A percentile compares a stretch with the other conserved stretches of the same genome.
phyloP scores from a whole-genome alignment of 768 basidiomycete genomes.

The Amanita exitialis region DNA sequence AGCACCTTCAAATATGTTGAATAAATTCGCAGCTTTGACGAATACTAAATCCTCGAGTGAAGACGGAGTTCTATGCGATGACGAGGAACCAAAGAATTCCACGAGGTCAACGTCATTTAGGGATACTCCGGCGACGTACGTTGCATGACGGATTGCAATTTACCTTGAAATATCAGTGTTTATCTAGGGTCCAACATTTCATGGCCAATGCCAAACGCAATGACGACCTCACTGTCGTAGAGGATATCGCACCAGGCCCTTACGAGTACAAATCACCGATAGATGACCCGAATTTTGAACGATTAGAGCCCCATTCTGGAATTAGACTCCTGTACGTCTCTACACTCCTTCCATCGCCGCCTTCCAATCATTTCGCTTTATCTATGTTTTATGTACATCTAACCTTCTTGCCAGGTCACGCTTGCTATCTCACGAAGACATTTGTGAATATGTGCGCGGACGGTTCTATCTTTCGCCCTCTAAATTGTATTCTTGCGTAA shows the following conservation, averaged over 20 bases:
- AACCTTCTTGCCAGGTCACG: slow-evolving; percentile 46
- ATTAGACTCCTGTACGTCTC: slow-evolving; percentile 69
- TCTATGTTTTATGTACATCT: not conserved
- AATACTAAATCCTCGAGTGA: not conserved
- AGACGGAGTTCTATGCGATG: not conserved
- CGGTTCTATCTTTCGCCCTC: slow-evolving; percentile 88
- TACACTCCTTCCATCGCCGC: slow-evolving; percentile 1
- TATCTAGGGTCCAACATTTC: not conserved
- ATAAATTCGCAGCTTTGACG: slow-evolving; percentile 24
- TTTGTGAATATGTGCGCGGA: slow-evolving; percentile 72
- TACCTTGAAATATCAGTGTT: slow-evolving; percentile 6
- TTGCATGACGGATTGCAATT: slow-evolving; percentile 19
- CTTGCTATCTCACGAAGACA: slow-evolving; percentile 56
- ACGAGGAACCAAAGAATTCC: not conserved
- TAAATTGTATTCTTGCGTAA: slow-evolving; percentile 76
- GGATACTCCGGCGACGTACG: slow-evolving; percentile 1
- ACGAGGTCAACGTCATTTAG: slow-evolving; percentile 3
- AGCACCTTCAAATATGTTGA: slow-evolving; percentile 42
- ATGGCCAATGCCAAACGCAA: slow-evolving; percentile 28
- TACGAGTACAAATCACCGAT: slow-evolving; percentile 57
- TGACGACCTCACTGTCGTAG: slow-evolving; percentile 59
- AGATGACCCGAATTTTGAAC: slow-evolving; percentile 71
- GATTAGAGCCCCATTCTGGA: slow-evolving; percentile 83
- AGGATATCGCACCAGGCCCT: slow-evolving; percentile 73
- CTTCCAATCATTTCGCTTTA: not conserved